Base-by-base conservation (phyloP, 768 basidiomycete genomes). In the Pleurotus pulmonarius region DNA sequence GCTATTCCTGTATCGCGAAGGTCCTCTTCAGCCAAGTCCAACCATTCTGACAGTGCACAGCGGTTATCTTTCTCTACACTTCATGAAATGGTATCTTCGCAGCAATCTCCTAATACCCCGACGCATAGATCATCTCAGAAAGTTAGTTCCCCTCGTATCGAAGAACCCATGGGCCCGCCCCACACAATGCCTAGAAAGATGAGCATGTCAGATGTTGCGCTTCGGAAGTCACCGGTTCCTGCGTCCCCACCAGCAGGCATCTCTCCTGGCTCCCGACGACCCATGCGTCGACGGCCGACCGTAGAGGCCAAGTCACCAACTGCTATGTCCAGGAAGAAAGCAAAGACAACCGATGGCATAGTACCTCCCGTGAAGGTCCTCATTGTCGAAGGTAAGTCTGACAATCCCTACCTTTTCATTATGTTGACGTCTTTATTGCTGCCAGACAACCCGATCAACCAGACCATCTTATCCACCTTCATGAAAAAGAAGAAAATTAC, bases 301-400 rank as follows among this genome's bases (percentile, higher is more conserved):
- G 47, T 52, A 37, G 64, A 67, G 7, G 64, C 71, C 11, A 58
- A 68, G 11, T 59, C 67, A n/a, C 60, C 70, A 22, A 58, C 65
- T n/a, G 60, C 70, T 40, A 70, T 59, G 18, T 70, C 67, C 51
- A 85, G 83, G 70, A 83, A 71, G 22, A 86, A 84, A 64, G 73
- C 73, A 22, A 61, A 73, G 6, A 67, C 76, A 5, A 88, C 91
- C 56, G 78, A 80, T 24, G 86, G 85, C 58, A 87, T 98, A 29
- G 88, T 96, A 2, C 97, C 97, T 3, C 97, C 97, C 0, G 98
- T 99, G 67, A 96, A 91, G 64, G 97, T 99, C 0, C 80, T 99
- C 64, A 97, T 99, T 64, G 97, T 98, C 39, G 97, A 99, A 70
- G 96, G 96, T 93, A 61, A 59, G 87, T 41, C 34, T 76, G 43